Conservation (phyloP, 23 red algal genomes). For the Pyropia yezoensis region DNA sequence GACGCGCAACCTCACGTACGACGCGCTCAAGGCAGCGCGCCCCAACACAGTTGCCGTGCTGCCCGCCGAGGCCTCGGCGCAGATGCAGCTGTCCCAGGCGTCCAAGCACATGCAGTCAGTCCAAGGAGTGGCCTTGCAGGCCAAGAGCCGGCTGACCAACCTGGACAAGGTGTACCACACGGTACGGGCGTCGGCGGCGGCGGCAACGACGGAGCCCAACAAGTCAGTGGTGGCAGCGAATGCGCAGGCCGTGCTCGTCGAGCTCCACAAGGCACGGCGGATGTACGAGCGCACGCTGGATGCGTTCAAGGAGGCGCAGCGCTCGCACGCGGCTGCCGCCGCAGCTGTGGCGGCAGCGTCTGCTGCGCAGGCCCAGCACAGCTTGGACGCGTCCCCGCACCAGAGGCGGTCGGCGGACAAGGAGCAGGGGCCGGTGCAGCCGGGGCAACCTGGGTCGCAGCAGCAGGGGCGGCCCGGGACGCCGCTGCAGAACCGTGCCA, state of each 20-base stretch:
- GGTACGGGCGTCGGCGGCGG: background rate
- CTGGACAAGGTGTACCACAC: background rate
- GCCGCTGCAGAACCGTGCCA: background rate
- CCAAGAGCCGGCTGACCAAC: background rate
- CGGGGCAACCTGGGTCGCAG: background rate
- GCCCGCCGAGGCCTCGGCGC: conserved; percentile 13
- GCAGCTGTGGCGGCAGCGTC: background rate
- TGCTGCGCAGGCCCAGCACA: background rate
- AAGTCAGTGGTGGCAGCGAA: background rate
- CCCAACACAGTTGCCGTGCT: conserved; percentile 36
- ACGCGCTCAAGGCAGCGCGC: conserved; percentile 52
- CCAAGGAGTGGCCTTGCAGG: conserved; percentile 12
- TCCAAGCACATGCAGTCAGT: conserved; percentile 10
- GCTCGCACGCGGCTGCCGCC: background rate
- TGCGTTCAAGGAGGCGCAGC: too few relatives aligned
- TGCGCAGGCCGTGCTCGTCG: background rate
- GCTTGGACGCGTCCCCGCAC: too few relatives aligned
- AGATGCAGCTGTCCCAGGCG: conserved; percentile 4
- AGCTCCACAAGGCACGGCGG: too few relatives aligned
- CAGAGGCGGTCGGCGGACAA: background rate
- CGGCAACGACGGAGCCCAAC: background rate
- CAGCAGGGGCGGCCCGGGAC: background rate
- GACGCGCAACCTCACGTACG: conserved; percentile 15
- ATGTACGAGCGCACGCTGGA: too few relatives aligned
- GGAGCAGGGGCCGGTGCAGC: background rate